Evolutionary conservation across 495 filamentous ascomycete genomes (phyloP), one percentile per base, ranked within the genome.

Genomic region (Aspergillus coremiiformis): DNA sequence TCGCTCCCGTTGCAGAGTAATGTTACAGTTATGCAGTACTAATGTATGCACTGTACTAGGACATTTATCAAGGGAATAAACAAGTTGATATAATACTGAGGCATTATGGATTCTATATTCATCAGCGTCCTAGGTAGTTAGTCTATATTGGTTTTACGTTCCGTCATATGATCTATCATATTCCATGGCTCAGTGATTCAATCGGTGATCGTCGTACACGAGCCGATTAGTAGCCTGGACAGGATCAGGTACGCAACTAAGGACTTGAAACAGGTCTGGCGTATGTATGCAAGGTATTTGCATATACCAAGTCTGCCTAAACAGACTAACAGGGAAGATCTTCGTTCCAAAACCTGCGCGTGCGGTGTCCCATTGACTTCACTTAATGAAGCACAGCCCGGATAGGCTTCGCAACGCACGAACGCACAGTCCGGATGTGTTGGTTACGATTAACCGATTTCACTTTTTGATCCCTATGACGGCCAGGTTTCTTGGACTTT

Each of bases 401-500:
- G 27, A 30, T 30, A n/a, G 9, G 12, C 11, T 14, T 35, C 5
- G 32, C 14, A n/a, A 35, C 9, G 14, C 29, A 27, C 8, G 29
- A 35, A 35, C 14, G 32, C 32, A 12, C 14, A 35, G n/a, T n/a
- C 32, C 2, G 12, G 32, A 14, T 35, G 1, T 35, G n/a, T n/a
- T 12, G 32, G 12, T n/a, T 35, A 3, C 3, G 1, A 21, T n/a
- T 5, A 1, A 29, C 27, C 0, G n/a, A 21, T 9, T 41, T 65
- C 62, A 83, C 59, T 79, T 81, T 68, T 95, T 96, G 29, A 96
- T 76, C 12, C 93, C 93, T 45, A 93, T 90, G 15, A 95, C 85
- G 39, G 87, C 93, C 60, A 92, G 67, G 69, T 95, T 98, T 57
- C 90, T 78, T 30, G 86, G 94, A 67, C 90, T 96, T 69, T 84